Conservation (phyloP, 345 rosid species). For the Boechera stricta region DNA sequence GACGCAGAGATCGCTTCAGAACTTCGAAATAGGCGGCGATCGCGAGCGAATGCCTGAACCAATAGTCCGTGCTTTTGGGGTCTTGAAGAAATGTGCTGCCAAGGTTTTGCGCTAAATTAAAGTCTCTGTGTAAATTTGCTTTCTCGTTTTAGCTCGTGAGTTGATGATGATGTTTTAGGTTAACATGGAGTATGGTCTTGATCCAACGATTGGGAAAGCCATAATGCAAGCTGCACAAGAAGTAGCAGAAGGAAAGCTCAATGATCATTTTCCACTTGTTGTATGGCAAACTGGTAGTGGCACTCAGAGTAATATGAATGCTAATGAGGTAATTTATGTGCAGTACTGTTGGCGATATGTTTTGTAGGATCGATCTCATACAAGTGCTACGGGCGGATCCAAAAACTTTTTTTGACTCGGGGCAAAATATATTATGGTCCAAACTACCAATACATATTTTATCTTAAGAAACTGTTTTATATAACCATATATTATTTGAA, state of each 20-base stretch:
- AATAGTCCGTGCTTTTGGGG: conserved; percentile 84
- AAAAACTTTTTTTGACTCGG: too few relatives aligned
- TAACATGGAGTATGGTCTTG: conserved; percentile 89
- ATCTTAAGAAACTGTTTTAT: too few relatives aligned
- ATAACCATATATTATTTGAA: too few relatives aligned
- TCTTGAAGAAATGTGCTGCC: conserved; percentile 92
- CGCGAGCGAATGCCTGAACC: conserved; percentile 94
- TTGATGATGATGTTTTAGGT: conserved; percentile 52
- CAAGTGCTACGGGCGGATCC: too few relatives aligned
- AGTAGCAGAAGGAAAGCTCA: conserved; percentile 86
- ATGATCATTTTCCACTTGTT: conserved; percentile 87
- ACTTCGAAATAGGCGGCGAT: conserved; percentile 92
- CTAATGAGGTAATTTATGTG: conserved; percentile 74
- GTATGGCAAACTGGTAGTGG: conserved; percentile 99
- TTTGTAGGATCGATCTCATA: not conserved
- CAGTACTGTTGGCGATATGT: not conserved
- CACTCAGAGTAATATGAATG: conserved; percentile 98
- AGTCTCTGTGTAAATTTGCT: not conserved
- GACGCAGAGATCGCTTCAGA: conserved; percentile 90
- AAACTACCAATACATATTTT: too few relatives aligned
- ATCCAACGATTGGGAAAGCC: conserved; percentile 76
- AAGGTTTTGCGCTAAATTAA: conserved; percentile 51
- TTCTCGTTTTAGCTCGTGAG: not conserved
- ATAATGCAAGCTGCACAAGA: conserved; percentile 92
- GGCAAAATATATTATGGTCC: not conserved